These are phyloP conservation scores for Pistacia integerrima DNA, from an alignment of 345 rosid species.

Conservation along the genomic window DNA sequence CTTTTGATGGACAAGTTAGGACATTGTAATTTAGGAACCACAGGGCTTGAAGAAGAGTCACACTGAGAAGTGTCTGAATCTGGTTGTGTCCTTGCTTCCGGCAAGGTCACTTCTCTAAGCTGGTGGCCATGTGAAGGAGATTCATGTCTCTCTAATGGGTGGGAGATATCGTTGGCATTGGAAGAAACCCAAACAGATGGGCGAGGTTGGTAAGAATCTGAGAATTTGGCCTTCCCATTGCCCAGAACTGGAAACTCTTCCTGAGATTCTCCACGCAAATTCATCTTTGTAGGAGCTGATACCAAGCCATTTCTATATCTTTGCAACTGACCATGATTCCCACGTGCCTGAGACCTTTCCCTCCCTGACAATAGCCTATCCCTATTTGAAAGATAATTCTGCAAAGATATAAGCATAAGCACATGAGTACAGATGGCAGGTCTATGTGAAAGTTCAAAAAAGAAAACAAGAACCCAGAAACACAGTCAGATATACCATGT, in stretches of 20 bases:
- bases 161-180: conserved; percentile 14
- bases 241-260: conserved; percentile 37
- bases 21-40: conserved; percentile 7
- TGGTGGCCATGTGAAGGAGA: conserved; percentile 4
- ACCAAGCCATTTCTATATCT: conserved; percentile 16
- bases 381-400: conserved; percentile 18
- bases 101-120: not conserved
- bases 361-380: conserved; percentile 15
- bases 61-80: not conserved
- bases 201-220: conserved; percentile 8
- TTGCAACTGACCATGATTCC: conserved; percentile 9
- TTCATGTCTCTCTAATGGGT: conserved; percentile 11
- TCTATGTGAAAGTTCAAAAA: not conserved
- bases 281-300: conserved; percentile 6
- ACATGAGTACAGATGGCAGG: not conserved
- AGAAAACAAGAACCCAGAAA: not conserved
- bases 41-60: conserved; percentile 14
- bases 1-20: conserved; percentile 2
- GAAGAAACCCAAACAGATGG: conserved; percentile 24
- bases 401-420: conserved; percentile 9
- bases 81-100: not conserved
- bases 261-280: conserved; percentile 13
- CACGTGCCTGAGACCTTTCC: conserved; percentile 14
- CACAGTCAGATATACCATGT: conserved; percentile 23
- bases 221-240: conserved; percentile 18